A percentile compares a stretch with the other conserved stretches of the same genome.
Evolutionary conservation across 768 basidiomycete genomes (phyloP).

Genomic region (Termitomyces sp.): DNA sequence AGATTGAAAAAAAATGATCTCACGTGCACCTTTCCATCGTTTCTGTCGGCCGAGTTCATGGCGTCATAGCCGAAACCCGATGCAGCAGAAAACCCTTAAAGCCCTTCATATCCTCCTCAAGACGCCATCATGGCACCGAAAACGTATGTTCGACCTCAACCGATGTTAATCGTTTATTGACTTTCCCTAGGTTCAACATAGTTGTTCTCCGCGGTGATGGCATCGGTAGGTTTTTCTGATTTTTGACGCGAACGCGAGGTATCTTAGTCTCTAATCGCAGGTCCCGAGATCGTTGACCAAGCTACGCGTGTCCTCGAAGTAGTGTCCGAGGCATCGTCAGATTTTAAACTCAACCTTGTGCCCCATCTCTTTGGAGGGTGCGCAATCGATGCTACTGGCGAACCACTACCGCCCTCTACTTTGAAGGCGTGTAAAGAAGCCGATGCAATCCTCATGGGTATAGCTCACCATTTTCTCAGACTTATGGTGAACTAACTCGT

Average conservation of each 20-base stretch:
- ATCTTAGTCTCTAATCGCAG: slow-evolving; percentile 27
- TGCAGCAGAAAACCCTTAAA: slow-evolving; percentile 12
- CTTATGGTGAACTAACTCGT: neutral
- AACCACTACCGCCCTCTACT: slow-evolving; percentile 80
- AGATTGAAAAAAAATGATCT: slow-evolving; percentile 10
- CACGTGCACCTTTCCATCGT: slow-evolving; percentile 9
- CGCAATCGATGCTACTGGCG: slow-evolving; percentile 86
- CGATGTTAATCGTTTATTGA: neutral
- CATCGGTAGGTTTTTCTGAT: slow-evolving; percentile 55
- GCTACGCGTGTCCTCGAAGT: slow-evolving; percentile 79
- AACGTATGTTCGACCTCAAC: slow-evolving; percentile 29
- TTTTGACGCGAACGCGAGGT: slow-evolving; percentile 7
- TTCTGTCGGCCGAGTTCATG: slow-evolving; percentile 10
- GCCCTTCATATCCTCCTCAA: neutral
- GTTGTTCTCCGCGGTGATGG: slow-evolving; percentile 95
- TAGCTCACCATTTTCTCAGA: slow-evolving; percentile 11
- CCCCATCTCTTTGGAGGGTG: slow-evolving; percentile 84
- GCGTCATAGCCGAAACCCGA: slow-evolving; percentile 11
- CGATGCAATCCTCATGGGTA: slow-evolving; percentile 95
- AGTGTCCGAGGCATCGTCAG: slow-evolving; percentile 54
- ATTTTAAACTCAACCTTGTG: slow-evolving; percentile 71
- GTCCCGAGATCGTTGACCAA: slow-evolving; percentile 86
- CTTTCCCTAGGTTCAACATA: slow-evolving; percentile 66
- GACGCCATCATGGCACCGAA: slow-evolving; percentile 32
- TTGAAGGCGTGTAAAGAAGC: slow-evolving; percentile 87